Evolutionary conservation across 257 asterid species (phyloP), one percentile per base, ranked within the genome.

Genomic region (Ajuga chamaepitys): DNA sequence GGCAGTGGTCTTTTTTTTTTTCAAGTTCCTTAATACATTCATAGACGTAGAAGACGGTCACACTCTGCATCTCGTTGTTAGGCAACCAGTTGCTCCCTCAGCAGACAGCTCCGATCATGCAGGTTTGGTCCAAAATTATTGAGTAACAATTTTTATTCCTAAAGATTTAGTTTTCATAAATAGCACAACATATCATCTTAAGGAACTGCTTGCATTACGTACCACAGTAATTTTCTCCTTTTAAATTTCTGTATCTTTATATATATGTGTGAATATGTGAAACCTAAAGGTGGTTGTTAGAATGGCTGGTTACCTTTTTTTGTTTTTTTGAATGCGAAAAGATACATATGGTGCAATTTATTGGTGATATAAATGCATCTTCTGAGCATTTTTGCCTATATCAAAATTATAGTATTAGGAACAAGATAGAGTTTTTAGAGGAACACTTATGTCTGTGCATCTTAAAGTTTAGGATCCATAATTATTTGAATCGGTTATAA

Each of bases 41-140:
- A 58, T 75, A 93, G 98, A 93, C 22, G 98, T 93, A 66, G 98
- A 93, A 81, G 98, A 93, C 74, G 98, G 98, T 52, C 98, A 93
- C 77, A 89, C 98, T 30, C 76, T 93, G 66, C 98, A 93, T 82
- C 80, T 93, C 79, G 91, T 93, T 11, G 98, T 87, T 70, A 83
- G 96, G 73, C 98, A 84, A 63, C 98, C 94, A 12, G 60, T 83
- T 75, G 71, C 65, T 54, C 76, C 85, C 50, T 65, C 83, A 26
- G 68, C 81, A 52, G 97, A 79, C 56, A 47, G 58, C 11, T 64
- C 83, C 34, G 88, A 75, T 46, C 76, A 78, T 72, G 75, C 91
- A 80, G 96, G 98, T 91, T 67, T 71, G 78, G 46, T 67, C 59
- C n/a, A 22, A 7, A n/a, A 46, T 64, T 62, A 14, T 20, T 35